Evolutionary conservation across 805 yeast genomes (phyloP), one percentile per base, ranked within the genome.

Genomic region (Hanseniaspora pseudoguilliermondii): DNA sequence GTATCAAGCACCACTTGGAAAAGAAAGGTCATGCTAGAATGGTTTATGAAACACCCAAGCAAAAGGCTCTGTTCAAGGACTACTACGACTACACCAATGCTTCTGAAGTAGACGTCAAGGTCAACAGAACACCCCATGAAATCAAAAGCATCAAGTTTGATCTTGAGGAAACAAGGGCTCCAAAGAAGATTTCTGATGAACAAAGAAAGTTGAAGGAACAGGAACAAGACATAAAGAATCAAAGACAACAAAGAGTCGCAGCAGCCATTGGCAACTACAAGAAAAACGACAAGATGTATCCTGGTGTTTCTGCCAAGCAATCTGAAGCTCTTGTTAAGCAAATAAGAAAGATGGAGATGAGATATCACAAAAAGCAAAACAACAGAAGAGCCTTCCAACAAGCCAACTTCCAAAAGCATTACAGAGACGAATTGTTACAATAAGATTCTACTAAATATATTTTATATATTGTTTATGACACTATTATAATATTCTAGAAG

Each of bases 1-100:
- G 95, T 58, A 89, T 86, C 11, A 82, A 96, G 61, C 93, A 87
- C 44, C 99, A 93, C 68, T 83, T 88, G 85, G 63, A 75, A 5
- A 77, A 84, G 9, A 93, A 93, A 69, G 81, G 88, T 57, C 99
- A 93, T 68, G 84, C 91, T 72, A 79, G 81, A 64, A 76, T 93
- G 58, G 97, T 97, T 0, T 93, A 85, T 69, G 97, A 93, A 63
- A 69, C 80, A 0, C 83, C 80, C 54, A 83, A 83, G 57, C 95
- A 93, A 64, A 81, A 82, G 64, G 76, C 81, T 49, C 84, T 83
- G 64, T 75, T 91, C 46, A 78, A 89, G 0, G 83, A 81, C 42
- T 93, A 84, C 65, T 93, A 93, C 66, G 96, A 91, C 66, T 90
- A 87, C 70, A 73, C 83, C 3, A 75, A 86, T 0, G 74, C 89